These are phyloP conservation scores for Raphidocelis subcapitata DNA, from an alignment of 139 green algal genomes.

Conservation along the genomic window DNA sequence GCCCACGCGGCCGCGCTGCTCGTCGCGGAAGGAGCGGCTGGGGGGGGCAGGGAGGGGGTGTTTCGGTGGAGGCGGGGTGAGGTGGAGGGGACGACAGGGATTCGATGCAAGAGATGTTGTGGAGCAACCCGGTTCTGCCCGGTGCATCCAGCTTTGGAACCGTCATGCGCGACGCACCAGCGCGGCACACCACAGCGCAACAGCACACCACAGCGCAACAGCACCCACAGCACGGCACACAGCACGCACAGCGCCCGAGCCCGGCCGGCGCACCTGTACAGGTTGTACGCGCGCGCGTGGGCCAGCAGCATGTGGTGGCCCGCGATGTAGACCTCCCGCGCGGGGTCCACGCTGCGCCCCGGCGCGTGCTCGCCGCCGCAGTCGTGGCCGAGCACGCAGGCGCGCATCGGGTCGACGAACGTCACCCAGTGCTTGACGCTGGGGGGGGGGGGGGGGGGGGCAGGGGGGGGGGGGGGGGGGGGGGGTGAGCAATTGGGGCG, in stretches of 20 bases:
- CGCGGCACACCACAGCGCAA: no score
- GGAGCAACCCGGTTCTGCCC: no score
- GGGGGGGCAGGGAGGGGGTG: neutral
- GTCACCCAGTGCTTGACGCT: conserved; percentile 25
- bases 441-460: no score
- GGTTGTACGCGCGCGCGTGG: conserved; percentile 37
- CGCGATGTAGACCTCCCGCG: conserved; percentile 40
- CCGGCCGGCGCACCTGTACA: conserved; percentile 48
- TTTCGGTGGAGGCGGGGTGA: no score
- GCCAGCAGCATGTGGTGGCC: conserved; percentile 50
- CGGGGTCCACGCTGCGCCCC: conserved; percentile 17
- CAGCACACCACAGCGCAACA: no score
- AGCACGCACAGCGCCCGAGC: neutral
- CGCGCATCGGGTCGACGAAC: conserved; percentile 26
- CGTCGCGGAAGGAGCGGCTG: conserved; percentile 31
- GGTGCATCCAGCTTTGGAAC: no score
- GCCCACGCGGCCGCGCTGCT: conserved; percentile 45
- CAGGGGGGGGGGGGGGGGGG: no score
- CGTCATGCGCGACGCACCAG: no score
- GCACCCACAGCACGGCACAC: no score
- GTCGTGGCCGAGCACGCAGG: conserved; percentile 35
- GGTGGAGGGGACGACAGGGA: no score
- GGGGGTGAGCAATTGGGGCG: no score
- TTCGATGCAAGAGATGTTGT: no score
- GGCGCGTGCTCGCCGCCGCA: conserved; percentile 34